A percentile compares a stretch with the other conserved stretches of the same genome.
phyloP scores from a whole-genome alignment of 1,139 yeast species.

The Kurtzmaniella quercitrusa region DNA sequence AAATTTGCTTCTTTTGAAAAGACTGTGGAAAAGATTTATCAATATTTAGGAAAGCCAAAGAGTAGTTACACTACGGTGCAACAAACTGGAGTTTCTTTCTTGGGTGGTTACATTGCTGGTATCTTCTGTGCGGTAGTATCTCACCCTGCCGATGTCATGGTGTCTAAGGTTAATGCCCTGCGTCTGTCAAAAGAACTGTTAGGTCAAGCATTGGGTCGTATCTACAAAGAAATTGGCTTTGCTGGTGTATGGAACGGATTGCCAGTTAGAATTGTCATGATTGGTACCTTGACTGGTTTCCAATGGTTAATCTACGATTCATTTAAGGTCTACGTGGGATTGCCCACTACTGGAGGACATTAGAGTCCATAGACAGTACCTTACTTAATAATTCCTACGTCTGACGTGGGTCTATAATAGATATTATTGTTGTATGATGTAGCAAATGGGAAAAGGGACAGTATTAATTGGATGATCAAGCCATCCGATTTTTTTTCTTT shows the following conservation, averaged over 20 bases:
- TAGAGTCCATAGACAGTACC: not conserved
- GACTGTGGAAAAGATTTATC: conserved; percentile 72
- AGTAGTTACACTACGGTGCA: conserved; percentile 42
- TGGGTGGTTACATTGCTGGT: conserved; percentile 96
- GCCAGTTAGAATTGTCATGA: conserved; percentile 90
- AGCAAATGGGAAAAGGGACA: too few relatives aligned
- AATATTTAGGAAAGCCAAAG: conserved; percentile 42
- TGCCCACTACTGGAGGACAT: conserved; percentile 72
- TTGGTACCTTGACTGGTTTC: conserved; percentile 93
- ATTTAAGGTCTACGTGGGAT: conserved; percentile 84
- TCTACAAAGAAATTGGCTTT: conserved; percentile 81
- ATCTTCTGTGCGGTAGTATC: conserved; percentile 90
- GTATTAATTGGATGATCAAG: too few relatives aligned
- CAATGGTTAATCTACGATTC: conserved; percentile 97
- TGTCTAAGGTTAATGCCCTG: conserved; percentile 81
- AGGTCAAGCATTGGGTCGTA: conserved; percentile 65
- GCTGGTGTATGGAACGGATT: conserved; percentile 92
- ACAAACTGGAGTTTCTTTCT: conserved; percentile 91
- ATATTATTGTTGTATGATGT: too few relatives aligned
- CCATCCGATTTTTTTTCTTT: too few relatives aligned
- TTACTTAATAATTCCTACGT: not conserved
- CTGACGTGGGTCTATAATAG: too few relatives aligned
- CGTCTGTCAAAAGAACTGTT: conserved; percentile 62
- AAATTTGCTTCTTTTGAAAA: conserved; percentile 92
- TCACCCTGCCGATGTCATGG: conserved; percentile 98